A percentile compares a stretch with the other conserved stretches of the same genome.
Conservation (phyloP, 352 stramenopile genomes). For the Pythium sukuiense region DNA sequence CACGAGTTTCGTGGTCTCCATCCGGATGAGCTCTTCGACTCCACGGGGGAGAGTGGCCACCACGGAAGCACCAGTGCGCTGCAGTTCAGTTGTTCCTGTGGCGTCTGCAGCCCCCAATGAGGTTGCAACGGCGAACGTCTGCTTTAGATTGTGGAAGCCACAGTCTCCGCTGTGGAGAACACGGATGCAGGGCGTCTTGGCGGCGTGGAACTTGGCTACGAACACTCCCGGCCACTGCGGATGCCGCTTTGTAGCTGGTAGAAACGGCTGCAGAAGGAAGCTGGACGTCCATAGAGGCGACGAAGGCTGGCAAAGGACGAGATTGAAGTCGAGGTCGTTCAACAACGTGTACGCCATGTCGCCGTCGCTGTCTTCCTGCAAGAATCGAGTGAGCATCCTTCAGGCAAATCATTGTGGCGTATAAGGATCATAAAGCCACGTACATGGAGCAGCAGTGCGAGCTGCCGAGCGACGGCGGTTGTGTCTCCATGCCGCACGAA, state of each 20-base stretch:
- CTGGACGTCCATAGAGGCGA: slow-evolving; percentile 43
- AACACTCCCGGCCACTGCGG: slow-evolving; percentile 40
- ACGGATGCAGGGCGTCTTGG: slow-evolving; percentile 35
- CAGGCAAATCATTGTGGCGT: too few relatives aligned
- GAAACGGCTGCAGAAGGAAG: slow-evolving; percentile 54
- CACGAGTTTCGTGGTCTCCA: slow-evolving; percentile 46
- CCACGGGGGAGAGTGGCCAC: not conserved
- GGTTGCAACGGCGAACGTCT: not conserved
- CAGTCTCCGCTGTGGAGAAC: slow-evolving; percentile 33
- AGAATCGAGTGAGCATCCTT: slow-evolving; percentile 6
- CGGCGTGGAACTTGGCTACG: slow-evolving; percentile 58
- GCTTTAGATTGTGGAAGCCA: slow-evolving; percentile 37
- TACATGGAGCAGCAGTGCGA: slow-evolving; percentile 39
- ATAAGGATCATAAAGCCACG: not conserved
- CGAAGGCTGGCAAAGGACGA: slow-evolving; percentile 45
- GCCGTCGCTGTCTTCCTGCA: slow-evolving; percentile 45
- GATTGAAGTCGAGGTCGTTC: slow-evolving; percentile 59
- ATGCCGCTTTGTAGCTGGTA: slow-evolving; percentile 32
- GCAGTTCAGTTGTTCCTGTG: too few relatives aligned
- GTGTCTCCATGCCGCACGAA: slow-evolving; percentile 33
- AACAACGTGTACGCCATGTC: slow-evolving; percentile 40
- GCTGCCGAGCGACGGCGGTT: slow-evolving; percentile 19
- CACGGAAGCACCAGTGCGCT: not conserved
- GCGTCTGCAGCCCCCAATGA: too few relatives aligned
- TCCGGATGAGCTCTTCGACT: slow-evolving; percentile 51